Evolutionary conservation across 805 yeast genomes (phyloP), one percentile per base, ranked within the genome.

Genomic region (Ogataea henricii): DNA sequence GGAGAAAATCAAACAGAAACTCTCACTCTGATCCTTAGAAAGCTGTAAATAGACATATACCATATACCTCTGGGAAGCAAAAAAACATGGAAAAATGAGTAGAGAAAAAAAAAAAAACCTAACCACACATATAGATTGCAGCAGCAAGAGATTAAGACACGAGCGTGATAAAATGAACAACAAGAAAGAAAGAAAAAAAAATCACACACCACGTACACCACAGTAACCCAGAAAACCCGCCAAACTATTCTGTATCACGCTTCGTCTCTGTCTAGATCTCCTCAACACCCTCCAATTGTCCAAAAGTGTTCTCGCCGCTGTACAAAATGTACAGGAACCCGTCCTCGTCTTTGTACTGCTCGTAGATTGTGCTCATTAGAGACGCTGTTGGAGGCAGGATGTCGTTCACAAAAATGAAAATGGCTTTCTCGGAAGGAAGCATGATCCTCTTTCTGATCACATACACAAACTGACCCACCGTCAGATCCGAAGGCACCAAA

Each of bases 311-410:
- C 71, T 94, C 99, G 41, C 99, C 98, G 6, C 97, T 88, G 73
- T 92, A 92, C 54, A 96, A 81, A 55, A 94, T 92, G 71, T 94
- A 94, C 64, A 94, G 81, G 70, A 94, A 94, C 30, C 99, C 99
- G 67, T 94, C 99, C 64, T 92, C 92, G 66, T 94, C 99, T 72
- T 90, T 90, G 71, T 94, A 96, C 69, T 94, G 97, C 62, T 91
- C 96, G 65, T 94, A 94, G 55, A 94, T 87, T 20, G 94, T 80
- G 60, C 96, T 86, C 94, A 94, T 89, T 57, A 94, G 79, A 14
- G 98, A 96, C 17, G 98, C 97, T 2, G 99, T 94, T 40, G 98
- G 98, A 9, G 99, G 99, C 58, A 94, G 78, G 48, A 94, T 90
- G 67, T 94, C 99, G 65, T 94, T 92, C 55, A 94, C 96, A 68